phyloP scores from a whole-genome alignment of 306 rosid genomes.

The Cicer chorassanicum region DNA sequence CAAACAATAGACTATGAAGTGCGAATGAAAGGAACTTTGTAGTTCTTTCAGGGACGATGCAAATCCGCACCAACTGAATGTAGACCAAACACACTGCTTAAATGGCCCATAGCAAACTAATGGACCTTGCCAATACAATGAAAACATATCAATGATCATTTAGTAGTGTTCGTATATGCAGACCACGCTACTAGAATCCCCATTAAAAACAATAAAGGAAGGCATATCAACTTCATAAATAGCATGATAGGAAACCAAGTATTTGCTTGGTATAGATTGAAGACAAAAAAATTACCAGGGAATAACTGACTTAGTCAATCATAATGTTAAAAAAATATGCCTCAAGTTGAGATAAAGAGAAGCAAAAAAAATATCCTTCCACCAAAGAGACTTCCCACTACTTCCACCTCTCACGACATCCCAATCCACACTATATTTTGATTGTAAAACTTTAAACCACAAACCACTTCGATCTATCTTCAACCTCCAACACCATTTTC shows the following conservation, averaged over 20 bases:
- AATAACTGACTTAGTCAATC: background rate
- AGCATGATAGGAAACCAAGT: slow-evolving; percentile 23
- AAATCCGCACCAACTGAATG: background rate
- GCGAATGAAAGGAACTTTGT: background rate
- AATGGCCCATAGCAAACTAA: background rate
- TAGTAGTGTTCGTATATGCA: slow-evolving; percentile 1
- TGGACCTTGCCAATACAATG: background rate
- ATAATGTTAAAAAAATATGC: background rate
- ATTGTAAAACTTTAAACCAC: no score
- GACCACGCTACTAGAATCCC: background rate
- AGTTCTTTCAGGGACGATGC: background rate
- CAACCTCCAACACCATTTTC: no score
- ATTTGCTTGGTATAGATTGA: background rate
- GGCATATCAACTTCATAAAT: slow-evolving; percentile 1
- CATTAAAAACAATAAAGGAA: slow-evolving; percentile 32
- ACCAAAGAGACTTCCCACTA: no score
- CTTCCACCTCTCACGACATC: no score
- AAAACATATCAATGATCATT: slow-evolving; percentile 1
- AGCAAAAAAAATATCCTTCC: background rate
- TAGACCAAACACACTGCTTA: background rate
- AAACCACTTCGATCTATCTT: no score
- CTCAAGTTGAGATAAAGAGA: slow-evolving; percentile 14
- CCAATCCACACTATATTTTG: no score
- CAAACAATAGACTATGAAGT: background rate
- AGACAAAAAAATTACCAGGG: background rate